Base-by-base conservation (phyloP, 2,329 filamentous ascomycete genomes). In the Gliomastix tumulicola region DNA sequence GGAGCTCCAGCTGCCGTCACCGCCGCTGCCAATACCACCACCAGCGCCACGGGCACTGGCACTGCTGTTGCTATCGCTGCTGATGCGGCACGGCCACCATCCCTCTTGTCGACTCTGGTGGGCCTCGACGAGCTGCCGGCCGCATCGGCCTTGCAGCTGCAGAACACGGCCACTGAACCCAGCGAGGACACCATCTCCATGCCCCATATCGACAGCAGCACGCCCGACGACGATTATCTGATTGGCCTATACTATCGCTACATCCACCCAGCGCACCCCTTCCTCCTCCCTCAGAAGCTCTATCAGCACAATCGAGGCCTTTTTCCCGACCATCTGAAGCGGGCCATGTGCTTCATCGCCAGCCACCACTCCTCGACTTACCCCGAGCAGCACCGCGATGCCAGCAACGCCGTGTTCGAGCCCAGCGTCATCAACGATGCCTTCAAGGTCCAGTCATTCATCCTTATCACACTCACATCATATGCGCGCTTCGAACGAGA, bases 261-360 rank as follows among this genome's bases (percentile, higher is more conserved):
- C 21, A 28, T 38, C 28, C 36, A 38, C 20, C 33, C 36, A 9
- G 40, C 40, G n/a, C 40, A 41, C 21, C 40, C 40, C 16, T 41
- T 41, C 30, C 31, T 41, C 22, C 32, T 41, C n/a, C 40, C 40
- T 6, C 17, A 23, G 21, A 17, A 38, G 20, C 28, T 34, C 36
- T n/a, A n/a, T n/a, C n/a, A 20, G 28, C 11, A 37, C 23, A 8
- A 33, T 30, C 19, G 30, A 23, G 15, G 19, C 30, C 18, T 23
- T n/a, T n/a, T n/a, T n/a, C n/a, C n/a, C n/a, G n/a, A 21, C 33
- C 32, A 31, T 22, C 37, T 39, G 23, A 39, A 39, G 33, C 37
- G 30, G 6, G 37, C 37, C 10, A 36, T 39, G 32, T 36, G 27
- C 15, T 39, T 35, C 33, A 36, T 36, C 16, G 32, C 37, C 19